phyloP scores from a whole-genome alignment of 2,329 filamentous ascomycete genomes.

The Zasmidium angulare region DNA sequence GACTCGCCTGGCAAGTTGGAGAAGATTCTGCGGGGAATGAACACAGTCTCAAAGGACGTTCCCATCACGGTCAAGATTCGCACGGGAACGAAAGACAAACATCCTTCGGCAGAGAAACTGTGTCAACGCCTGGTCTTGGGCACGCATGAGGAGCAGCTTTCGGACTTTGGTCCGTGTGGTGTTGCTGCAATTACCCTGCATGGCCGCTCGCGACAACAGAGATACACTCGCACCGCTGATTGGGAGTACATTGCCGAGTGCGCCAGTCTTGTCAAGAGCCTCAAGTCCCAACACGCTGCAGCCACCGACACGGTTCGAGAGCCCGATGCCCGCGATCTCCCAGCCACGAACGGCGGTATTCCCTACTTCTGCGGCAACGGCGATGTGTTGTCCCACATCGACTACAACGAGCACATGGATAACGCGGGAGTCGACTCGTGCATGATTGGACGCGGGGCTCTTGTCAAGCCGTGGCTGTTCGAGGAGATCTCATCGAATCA shows the following conservation, averaged over 20 bases:
- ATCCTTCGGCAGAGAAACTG: slow-evolving; percentile 76
- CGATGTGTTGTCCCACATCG: slow-evolving; percentile 88
- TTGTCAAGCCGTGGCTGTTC: slow-evolving; percentile 98
- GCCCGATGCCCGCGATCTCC: slow-evolving; percentile 70
- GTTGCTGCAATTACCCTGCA: slow-evolving; percentile 95
- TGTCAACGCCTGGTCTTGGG: slow-evolving; percentile 83
- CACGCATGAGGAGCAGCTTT: slow-evolving; percentile 66
- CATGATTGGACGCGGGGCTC: slow-evolving; percentile 93
- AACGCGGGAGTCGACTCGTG: slow-evolving; percentile 84
- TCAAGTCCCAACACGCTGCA: slow-evolving; percentile 67
- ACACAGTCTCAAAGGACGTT: slow-evolving; percentile 82
- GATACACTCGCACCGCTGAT: slow-evolving; percentile 89
- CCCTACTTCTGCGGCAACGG: slow-evolving; percentile 91
- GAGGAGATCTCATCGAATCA: slow-evolving; percentile 91
- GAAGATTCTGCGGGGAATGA: slow-evolving; percentile 96
- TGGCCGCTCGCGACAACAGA: slow-evolving; percentile 87
- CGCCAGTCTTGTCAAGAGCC: slow-evolving; percentile 75
- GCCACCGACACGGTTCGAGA: slow-evolving; percentile 75
- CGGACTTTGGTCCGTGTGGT: slow-evolving; percentile 70
- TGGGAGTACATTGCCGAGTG: slow-evolving; percentile 94
- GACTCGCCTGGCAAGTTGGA: slow-evolving; percentile 85
- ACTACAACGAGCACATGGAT: slow-evolving; percentile 77
- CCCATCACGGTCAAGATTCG: slow-evolving; percentile 95
- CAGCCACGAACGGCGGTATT: slow-evolving; percentile 55
- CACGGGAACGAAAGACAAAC: slow-evolving; percentile 79